Evolutionary conservation across 768 basidiomycete genomes (phyloP), one percentile per base, ranked within the genome.

Genomic region (Daedaleopsis nitida): DNA sequence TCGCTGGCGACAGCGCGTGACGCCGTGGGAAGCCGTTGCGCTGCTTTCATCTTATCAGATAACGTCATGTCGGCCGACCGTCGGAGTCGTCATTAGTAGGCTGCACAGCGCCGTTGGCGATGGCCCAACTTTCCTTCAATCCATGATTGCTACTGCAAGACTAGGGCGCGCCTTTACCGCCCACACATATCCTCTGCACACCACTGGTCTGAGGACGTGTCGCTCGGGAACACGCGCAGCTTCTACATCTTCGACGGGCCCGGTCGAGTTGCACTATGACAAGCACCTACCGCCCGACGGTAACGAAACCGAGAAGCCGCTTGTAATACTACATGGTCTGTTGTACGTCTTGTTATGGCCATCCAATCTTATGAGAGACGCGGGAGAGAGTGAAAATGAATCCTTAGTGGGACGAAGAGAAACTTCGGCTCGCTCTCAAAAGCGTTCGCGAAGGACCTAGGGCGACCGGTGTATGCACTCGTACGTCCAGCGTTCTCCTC

Each of bases 341-440:
- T 74, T 77, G 75, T 77, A 61, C 47, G 47, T 49, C 39, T 12
- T 27, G 70, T 68, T 14, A 17, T 14, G 5, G n/a, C n/a, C n/a
- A n/a, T n/a, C n/a, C n/a, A 35, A 38, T 57, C 12, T 19, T 13
- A 8, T 39, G 11, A 34, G 12, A 5, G 10, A 43, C 21, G 37
- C n/a, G 17, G 16, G 23, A 16, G 23, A 12, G 17, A n/a, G 45
- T 35, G 64, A 64, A 45, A 66, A 62, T 37, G 38, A 57, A 50
- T 19, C 55, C 27, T 3, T 63, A 94, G 92, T 66, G 94, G 93
- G 0, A 92, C 88, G 42, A 94, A 95, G 70, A 84, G 94, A 60
- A 96, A 96, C 71, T 97, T 93, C 92, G 77, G 83, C 6, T 91
- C 91, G 0, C 78, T 96, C 5, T 83, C 90, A 7, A 92, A 91